These are phyloP conservation scores for Cyclotella baltica DNA, from an alignment of 108 stramenopile genomes.

Conservation along the genomic window DNA sequence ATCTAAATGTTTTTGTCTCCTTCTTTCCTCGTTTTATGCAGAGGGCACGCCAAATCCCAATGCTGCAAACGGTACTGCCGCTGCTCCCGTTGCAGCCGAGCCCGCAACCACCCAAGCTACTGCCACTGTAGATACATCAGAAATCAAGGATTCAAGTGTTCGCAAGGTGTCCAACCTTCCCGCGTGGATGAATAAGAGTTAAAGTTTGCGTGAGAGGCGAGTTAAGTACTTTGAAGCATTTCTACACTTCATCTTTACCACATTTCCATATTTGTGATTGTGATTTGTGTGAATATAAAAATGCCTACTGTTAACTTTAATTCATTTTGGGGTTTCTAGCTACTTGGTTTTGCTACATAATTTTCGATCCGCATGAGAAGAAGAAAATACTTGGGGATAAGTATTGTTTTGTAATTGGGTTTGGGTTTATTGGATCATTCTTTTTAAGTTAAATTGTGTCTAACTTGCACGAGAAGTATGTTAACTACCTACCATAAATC, in stretches of 20 bases:
- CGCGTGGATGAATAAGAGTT: conserved; percentile 82
- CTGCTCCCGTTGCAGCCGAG: conserved; percentile 28
- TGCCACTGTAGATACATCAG: background rate
- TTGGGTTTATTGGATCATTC: no score
- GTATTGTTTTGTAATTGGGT: no score
- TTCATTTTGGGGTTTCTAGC: no score
- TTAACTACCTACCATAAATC: no score
- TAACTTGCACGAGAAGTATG: no score
- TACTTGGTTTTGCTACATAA: no score
- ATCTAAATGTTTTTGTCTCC: background rate
- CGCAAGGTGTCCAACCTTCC: conserved; percentile 89
- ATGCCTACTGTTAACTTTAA: no score
- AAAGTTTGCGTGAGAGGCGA: background rate
- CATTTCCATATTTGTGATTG: background rate
- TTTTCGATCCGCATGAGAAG: no score
- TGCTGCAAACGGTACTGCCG: conserved; percentile 62
- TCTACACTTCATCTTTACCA: background rate
- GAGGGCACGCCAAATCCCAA: conserved; percentile 89
- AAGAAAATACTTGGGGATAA: no score
- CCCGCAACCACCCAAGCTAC: conserved; percentile 31
- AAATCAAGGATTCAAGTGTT: conserved; percentile 76
- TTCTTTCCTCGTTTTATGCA: background rate
- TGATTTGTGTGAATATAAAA: no score
- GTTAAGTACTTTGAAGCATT: background rate
- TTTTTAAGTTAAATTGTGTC: no score